These are phyloP conservation scores for Globisporangium parvum DNA, from an alignment of 352 stramenopile genomes.

Conservation along the genomic window DNA sequence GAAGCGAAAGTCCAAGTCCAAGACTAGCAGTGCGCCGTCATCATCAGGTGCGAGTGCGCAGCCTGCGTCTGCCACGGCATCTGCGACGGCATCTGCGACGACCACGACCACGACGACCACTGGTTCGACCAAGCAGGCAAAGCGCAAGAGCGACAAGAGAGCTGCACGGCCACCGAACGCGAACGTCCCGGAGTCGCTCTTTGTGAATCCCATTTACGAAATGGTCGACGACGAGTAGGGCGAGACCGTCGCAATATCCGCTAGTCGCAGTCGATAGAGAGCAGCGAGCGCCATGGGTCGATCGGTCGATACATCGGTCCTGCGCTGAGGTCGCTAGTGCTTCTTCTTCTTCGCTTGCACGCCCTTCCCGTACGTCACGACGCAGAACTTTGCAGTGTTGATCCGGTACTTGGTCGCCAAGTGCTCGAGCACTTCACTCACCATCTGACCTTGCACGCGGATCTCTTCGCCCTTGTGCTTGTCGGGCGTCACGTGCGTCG, in stretches of 20 bases:
- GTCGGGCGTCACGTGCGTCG: conserved; percentile 39
- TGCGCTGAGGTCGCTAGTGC: neutral
- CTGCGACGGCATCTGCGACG: neutral
- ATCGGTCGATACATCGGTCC: neutral
- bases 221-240: conserved; percentile 5
- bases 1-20: conserved; percentile 41
- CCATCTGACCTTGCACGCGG: conserved; percentile 74
- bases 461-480: conserved; percentile 72
- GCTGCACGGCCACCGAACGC: conserved; percentile 5
- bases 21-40: conserved; percentile 1
- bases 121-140: neutral
- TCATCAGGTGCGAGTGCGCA: neutral
- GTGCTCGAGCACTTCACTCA: conserved; percentile 67
- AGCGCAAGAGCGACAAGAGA: conserved; percentile 20
- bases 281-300: neutral
- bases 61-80: neutral
- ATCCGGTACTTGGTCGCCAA: conserved; percentile 64
- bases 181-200: conserved; percentile 15
- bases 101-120: neutral
- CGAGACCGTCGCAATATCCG: neutral
- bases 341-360: conserved; percentile 67
- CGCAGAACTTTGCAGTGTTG: conserved; percentile 58
- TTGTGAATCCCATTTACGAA: conserved; percentile 18
- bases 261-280: neutral
- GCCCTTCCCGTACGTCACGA: conserved; percentile 67